Evolutionary conservation across 129 eudicot species (phyloP).

Genomic region (Flaveria sonorensis): DNA sequence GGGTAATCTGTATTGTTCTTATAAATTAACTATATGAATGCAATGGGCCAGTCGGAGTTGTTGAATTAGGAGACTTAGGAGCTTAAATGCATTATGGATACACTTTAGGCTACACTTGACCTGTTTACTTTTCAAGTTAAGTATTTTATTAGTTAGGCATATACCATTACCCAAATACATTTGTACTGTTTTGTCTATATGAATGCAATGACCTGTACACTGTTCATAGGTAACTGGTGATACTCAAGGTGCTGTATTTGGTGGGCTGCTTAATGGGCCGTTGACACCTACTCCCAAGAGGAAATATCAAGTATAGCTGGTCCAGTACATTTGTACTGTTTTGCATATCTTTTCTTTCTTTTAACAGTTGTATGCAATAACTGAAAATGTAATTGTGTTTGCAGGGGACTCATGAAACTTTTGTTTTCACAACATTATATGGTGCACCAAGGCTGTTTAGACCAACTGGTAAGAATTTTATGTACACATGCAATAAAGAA

Average conservation of each 20-base stretch:
- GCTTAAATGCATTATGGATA: neutral
- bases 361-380: constrained; percentile 18
- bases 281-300: constrained; percentile 77
- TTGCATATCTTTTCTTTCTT: neutral
- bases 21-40: neutral
- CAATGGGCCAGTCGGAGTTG: constrained; percentile 2
- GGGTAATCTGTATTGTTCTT: neutral
- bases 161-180: neutral
- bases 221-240: constrained; percentile 74
- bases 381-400: constrained; percentile 21
- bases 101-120: neutral
- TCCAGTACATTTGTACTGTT: neutral
- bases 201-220: neutral
- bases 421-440: constrained; percentile 84
- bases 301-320: constrained; percentile 72
- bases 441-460: constrained; percentile 95
- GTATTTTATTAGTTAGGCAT: neutral
- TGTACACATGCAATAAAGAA: constrained; percentile 7
- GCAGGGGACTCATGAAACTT: constrained; percentile 86
- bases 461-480: constrained; percentile 69
- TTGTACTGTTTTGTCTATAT: too few species aligned
- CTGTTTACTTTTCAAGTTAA: neutral
- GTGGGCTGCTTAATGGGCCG: constrained; percentile 90
- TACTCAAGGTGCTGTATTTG: constrained; percentile 87
- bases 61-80: neutral